Conservation (phyloP, 2,329 filamentous ascomycete genomes). For the Sporothrix dimorphospora region DNA sequence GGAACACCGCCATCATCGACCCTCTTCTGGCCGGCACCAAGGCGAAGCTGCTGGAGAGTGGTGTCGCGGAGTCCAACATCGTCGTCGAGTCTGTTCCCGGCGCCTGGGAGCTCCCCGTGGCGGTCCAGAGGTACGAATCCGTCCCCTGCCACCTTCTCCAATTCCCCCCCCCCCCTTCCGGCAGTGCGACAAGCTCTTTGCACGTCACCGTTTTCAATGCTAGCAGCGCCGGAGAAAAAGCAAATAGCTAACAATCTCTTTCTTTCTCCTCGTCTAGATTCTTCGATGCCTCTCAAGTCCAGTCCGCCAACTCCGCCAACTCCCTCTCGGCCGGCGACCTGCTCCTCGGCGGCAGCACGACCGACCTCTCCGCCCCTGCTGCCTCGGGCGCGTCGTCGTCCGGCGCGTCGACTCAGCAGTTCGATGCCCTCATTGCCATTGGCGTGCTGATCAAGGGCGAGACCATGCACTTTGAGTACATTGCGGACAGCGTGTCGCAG, state of each 20-base stretch:
- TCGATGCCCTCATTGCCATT: slow-evolving; percentile 93
- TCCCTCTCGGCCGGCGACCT: slow-evolving; percentile 69
- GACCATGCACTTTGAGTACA: slow-evolving; percentile 99
- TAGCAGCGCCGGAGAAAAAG: not conserved
- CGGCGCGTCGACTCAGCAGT: slow-evolving; percentile 60
- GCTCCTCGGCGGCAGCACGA: slow-evolving; percentile 69
- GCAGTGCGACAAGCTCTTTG: not conserved
- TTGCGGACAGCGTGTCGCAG: slow-evolving; percentile 85
- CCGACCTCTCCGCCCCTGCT: slow-evolving; percentile 72
- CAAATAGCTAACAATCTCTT: slow-evolving; percentile 10
- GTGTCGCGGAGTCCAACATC: slow-evolving; percentile 87
- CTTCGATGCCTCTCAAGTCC: slow-evolving; percentile 83
- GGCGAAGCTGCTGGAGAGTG: slow-evolving; percentile 73
- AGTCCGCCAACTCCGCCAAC: slow-evolving; percentile 66
- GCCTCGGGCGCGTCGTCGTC: slow-evolving; percentile 40
- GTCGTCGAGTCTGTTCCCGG: slow-evolving; percentile 88
- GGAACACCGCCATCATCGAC: slow-evolving; percentile 88
- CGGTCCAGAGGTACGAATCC: slow-evolving; percentile 73
- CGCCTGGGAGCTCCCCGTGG: slow-evolving; percentile 91
- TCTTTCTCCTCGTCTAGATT: slow-evolving; percentile 55
- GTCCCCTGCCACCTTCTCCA: slow-evolving; percentile 26
- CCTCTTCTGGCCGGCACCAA: slow-evolving; percentile 80
- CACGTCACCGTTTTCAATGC: not conserved
- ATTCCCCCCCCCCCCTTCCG: slow-evolving; percentile 8
- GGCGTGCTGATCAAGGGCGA: slow-evolving; percentile 97